Conservation (phyloP, 257 asterid genomes). For the Jacaranda mimosifolia region DNA sequence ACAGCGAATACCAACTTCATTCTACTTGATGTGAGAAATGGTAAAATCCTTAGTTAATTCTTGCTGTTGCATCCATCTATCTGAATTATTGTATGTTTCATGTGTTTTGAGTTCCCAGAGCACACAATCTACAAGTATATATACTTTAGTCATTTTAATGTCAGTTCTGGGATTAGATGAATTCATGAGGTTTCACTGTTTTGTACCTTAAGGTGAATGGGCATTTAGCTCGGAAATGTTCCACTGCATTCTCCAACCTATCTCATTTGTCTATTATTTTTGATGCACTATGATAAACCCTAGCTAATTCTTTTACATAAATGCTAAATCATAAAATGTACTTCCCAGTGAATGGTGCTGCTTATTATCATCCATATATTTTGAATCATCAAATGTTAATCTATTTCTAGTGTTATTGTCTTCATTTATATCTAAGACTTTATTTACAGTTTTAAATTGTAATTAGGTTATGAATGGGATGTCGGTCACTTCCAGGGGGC, state of each 20-base stretch:
- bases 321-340: not conserved
- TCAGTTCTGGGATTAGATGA: conserved; percentile 5
- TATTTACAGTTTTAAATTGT: conserved; percentile 25
- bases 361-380: not conserved
- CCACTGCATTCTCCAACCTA: not conserved
- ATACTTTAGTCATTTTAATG: not conserved
- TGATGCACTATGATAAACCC: not conserved
- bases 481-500: conserved; percentile 95
- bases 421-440: not conserved
- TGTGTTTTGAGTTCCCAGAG: conserved; percentile 20
- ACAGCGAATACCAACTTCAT: conserved; percentile 48
- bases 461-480: conserved; percentile 97
- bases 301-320: conserved; percentile 1
- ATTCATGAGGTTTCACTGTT: conserved; percentile 7
- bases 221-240: not conserved
- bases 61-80: conserved; percentile 22
- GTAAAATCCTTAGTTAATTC: conserved; percentile 47
- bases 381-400: not conserved
- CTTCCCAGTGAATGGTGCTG: not conserved
- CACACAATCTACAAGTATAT: not conserved
- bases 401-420: not conserved
- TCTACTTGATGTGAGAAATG: conserved; percentile 93
- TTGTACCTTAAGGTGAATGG: not conserved
- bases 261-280: not conserved
- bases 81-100: not conserved